Percentiles rank a stretch among this genome's conserved stretches.
Evolutionary conservation across 192 early-diverging fungal species (phyloP).

Genomic region (Spizellomyces sp.): DNA sequence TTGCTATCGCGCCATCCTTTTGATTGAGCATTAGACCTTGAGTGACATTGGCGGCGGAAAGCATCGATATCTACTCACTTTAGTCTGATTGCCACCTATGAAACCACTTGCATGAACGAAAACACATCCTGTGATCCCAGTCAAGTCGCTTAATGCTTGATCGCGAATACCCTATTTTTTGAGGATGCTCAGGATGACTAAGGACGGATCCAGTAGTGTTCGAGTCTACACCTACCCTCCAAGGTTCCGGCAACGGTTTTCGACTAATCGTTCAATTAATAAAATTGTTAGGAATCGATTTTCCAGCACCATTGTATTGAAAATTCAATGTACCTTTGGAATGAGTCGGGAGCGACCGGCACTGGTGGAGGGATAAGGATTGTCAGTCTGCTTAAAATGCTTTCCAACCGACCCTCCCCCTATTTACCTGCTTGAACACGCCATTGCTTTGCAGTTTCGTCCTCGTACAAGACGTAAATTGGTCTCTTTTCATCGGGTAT

Average conservation of each 20-base stretch:
- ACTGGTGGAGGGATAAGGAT: constrained; percentile 7
- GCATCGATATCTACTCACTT: constrained; percentile 50
- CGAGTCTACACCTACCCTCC: constrained; percentile 50
- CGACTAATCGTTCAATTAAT: constrained; percentile 66
- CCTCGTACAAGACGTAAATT: constrained; percentile 79
- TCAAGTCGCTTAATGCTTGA: constrained; percentile 74
- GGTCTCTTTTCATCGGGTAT: constrained; percentile 40
- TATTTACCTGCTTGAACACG: constrained; percentile 67
- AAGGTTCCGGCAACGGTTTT: constrained; percentile 75
- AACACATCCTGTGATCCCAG: constrained; percentile 75
- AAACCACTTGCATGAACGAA: constrained; percentile 90
- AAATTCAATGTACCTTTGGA: constrained; percentile 29
- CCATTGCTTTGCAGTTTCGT: constrained; percentile 67
- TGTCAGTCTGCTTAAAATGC: not conserved
- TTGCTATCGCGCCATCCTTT: constrained; percentile 70
- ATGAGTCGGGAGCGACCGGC: constrained; percentile 43
- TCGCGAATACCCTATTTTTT: constrained; percentile 75
- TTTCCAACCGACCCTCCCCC: constrained; percentile 14
- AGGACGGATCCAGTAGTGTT: too few relatives aligned
- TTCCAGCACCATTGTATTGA: not conserved
- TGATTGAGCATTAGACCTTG: not conserved
- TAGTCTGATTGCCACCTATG: constrained; percentile 82
- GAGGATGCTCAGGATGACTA: too few relatives aligned
- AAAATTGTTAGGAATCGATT: not conserved
- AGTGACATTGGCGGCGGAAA: not conserved